Base-by-base conservation (phyloP, 345 rosid genomes). In the Euclidium syriacum region DNA sequence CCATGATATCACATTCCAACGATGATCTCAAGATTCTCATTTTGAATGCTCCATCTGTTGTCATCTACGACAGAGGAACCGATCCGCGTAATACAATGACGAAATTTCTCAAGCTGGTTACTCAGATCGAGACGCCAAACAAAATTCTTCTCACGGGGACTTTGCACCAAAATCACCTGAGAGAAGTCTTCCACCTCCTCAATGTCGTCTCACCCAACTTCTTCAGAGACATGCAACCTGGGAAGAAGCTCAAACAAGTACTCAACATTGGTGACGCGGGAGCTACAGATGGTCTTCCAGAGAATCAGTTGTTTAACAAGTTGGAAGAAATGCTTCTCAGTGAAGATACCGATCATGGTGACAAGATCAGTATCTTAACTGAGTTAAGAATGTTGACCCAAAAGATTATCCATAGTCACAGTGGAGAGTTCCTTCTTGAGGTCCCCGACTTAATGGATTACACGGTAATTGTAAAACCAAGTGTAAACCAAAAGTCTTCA, bases 371-470 rank as follows among this genome's bases (percentile, higher is more conserved):
- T 26, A 78, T 80, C 46, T 78, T 80, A 48, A 80, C 62, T n/a
- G 86, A 88, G 58, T 73, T 88, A 9, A 87, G 85, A 2, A 84
- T 80, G 76, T 77, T 85, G 86, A 83, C 88, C 6, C 65, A 74
- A 43, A 76, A 73, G 41, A 71, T 88, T 36, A 83, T 88, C 17
- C 86, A 81, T 49, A 83, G 80, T 65, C 74, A 85, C 46, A 83
- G 77, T 64, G 86, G 90, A 68, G 92, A 85, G 74, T 81, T 77
- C 69, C 72, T 16, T 38, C n/a, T 83, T 57, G 92, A 81, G 44
- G 90, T 80, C 60, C 86, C 87, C 11, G 79, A 80, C 30, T 87
- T 85, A n/a, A 73, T 75, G 47, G 88, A 88, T 70, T 85, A 72
- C 63, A 85, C 88, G 0, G 82, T 81, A 14, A 61, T 83, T 19